phyloP scores from a whole-genome alignment of 2,329 filamentous ascomycete species.

The Cladosporium sp. region DNA sequence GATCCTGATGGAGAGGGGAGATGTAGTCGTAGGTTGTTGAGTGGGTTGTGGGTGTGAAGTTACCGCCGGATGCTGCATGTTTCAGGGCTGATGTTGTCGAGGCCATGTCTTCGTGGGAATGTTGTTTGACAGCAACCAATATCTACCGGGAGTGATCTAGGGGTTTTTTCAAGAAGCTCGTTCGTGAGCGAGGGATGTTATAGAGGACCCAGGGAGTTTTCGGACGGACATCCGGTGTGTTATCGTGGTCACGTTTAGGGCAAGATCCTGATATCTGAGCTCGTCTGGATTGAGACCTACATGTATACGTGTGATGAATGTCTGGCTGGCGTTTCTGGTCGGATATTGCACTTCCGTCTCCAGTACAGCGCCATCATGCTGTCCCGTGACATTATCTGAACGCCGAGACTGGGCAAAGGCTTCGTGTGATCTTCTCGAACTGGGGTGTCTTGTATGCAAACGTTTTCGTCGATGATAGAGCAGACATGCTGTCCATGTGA shows the following conservation, averaged over 20 bases:
- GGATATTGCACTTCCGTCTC: not conserved
- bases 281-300: not conserved
- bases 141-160: not conserved
- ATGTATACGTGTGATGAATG: not conserved
- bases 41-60: not conserved
- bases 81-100: not conserved
- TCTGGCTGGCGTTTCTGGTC: not conserved
- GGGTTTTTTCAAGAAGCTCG: not conserved
- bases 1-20: conserved; percentile 29
- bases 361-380: not conserved
- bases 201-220: not conserved
- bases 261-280: not conserved
- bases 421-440: not conserved
- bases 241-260: not conserved
- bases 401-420: not conserved
- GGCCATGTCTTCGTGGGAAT: too few species aligned
- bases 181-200: not conserved
- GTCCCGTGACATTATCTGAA: too few species aligned
- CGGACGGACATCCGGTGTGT: not conserved
- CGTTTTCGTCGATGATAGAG: not conserved
- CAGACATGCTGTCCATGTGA: not conserved
- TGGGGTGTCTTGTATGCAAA: not conserved
- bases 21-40: conserved; percentile 54
- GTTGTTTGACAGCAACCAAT: not conserved
- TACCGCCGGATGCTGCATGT: not conserved